Evolutionary conservation across 306 rosid species (phyloP).

Genomic region (Clitoria ternatea): DNA sequence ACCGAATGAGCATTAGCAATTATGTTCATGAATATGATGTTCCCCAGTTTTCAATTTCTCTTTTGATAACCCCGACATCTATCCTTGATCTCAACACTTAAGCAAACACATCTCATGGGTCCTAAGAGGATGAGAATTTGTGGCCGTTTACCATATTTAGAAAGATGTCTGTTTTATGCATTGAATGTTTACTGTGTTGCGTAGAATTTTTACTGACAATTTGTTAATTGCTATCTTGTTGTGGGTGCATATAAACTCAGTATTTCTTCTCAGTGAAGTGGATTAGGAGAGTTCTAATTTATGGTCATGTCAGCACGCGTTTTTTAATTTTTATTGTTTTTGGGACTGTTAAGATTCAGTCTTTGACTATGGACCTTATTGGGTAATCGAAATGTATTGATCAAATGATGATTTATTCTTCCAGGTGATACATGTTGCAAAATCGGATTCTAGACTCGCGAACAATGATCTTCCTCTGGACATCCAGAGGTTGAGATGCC

Average conservation of each 20-base stretch:
- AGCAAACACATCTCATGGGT: background rate
- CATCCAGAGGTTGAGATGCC: slow-evolving; percentile 88
- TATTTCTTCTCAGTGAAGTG: background rate
- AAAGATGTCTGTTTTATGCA: slow-evolving; percentile 3
- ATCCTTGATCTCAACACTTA: background rate
- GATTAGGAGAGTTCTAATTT: slow-evolving; percentile 4
- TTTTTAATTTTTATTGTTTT: slow-evolving; percentile 17
- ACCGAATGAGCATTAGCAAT: background rate
- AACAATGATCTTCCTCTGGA: slow-evolving; percentile 86
- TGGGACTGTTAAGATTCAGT: background rate
- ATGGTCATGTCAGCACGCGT: background rate
- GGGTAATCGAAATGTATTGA: slow-evolving; percentile 9
- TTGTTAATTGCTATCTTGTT: background rate
- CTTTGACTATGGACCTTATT: slow-evolving; percentile 4
- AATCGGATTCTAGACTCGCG: slow-evolving; percentile 93
- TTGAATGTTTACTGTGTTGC: too few relatives aligned
- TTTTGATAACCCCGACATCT: background rate
- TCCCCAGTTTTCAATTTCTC: background rate
- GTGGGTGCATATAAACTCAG: background rate
- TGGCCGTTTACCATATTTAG: background rate
- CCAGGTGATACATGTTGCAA: slow-evolving; percentile 87
- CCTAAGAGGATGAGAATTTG: too few relatives aligned
- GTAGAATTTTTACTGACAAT: background rate
- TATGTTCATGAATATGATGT: background rate
- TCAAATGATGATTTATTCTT: slow-evolving; percentile 29